Percentiles rank a stretch among this genome's conserved stretches.
Conservation (phyloP, 441 rosid genomes). For the Theobroma grandiflorum region DNA sequence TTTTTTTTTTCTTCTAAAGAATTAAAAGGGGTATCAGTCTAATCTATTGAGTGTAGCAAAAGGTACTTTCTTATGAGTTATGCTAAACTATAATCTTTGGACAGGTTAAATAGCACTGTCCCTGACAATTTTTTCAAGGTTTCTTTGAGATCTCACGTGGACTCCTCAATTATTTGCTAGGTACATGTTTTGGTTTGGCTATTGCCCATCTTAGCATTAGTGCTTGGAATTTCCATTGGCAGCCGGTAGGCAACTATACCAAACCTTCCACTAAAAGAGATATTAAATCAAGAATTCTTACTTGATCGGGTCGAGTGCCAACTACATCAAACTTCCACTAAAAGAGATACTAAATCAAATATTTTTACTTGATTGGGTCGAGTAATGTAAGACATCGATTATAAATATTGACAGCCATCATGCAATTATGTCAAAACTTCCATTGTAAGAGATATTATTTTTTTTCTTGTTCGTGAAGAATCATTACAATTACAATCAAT, state of each 20-base stretch:
- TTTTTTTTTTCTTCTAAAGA: neutral
- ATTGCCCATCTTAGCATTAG: neutral
- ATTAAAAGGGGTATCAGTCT: neutral
- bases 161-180: constrained; percentile 29
- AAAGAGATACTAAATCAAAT: neutral
- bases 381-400: no score
- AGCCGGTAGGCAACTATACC: neutral
- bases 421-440: neutral
- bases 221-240: neutral
- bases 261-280: neutral
- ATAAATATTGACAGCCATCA: no score
- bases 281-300: neutral
- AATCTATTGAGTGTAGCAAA: neutral
- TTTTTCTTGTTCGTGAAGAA: neutral
- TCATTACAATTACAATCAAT: neutral
- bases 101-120: constrained; percentile 35
- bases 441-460: neutral
- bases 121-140: constrained; percentile 18
- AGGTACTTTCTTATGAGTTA: neutral
- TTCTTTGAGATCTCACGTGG: constrained; percentile 27
- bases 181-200: neutral
- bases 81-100: neutral
- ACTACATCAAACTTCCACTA: neutral
- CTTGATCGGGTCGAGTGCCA: no score
- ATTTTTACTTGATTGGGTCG: no score